A percentile compares a stretch with the other conserved stretches of the same genome.
These are phyloP conservation scores for Amaranthus hypochondriacus DNA, from an alignment of 148 eudicot species.

Conservation along the genomic window DNA sequence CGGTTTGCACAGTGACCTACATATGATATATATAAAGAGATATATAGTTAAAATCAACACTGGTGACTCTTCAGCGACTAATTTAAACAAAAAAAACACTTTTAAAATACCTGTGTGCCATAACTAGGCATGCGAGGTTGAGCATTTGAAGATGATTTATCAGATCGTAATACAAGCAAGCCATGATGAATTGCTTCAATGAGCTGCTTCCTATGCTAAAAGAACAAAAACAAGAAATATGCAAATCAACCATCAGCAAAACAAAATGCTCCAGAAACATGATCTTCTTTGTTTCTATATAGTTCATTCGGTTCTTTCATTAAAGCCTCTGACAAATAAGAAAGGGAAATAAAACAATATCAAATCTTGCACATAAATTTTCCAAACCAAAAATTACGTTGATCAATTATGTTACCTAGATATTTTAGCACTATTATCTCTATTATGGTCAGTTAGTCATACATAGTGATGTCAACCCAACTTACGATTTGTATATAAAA, in stretches of 20 bases:
- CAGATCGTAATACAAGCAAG: conserved; percentile 55
- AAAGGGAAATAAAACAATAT: not conserved
- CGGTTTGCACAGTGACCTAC: conserved; percentile 94
- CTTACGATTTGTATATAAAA: too few species aligned
- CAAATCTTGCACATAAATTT: not conserved
- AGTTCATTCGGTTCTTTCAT: not conserved
- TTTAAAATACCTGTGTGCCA: conserved; percentile 73
- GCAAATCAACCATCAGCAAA: conserved; percentile 7
- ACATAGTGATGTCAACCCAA: not conserved
- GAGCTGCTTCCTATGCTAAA: conserved; percentile 85
- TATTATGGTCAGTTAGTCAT: not conserved
- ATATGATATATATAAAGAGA: not conserved
- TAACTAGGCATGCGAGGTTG: conserved; percentile 92
- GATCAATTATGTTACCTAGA: not conserved
- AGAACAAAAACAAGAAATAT: conserved; percentile 5
- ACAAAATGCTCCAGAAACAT: not conserved
- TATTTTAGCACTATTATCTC: not conserved
- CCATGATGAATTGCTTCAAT: conserved; percentile 81
- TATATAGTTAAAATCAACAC: not conserved
- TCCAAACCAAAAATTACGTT: not conserved
- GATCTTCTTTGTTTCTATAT: not conserved
- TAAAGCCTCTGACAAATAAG: not conserved
- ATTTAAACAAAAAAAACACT: not conserved
- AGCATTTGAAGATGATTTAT: conserved; percentile 51
- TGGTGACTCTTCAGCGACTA: not conserved